Conservation (phyloP, 176 grass and related monocot species). For the Urochloa ruziziensis region DNA sequence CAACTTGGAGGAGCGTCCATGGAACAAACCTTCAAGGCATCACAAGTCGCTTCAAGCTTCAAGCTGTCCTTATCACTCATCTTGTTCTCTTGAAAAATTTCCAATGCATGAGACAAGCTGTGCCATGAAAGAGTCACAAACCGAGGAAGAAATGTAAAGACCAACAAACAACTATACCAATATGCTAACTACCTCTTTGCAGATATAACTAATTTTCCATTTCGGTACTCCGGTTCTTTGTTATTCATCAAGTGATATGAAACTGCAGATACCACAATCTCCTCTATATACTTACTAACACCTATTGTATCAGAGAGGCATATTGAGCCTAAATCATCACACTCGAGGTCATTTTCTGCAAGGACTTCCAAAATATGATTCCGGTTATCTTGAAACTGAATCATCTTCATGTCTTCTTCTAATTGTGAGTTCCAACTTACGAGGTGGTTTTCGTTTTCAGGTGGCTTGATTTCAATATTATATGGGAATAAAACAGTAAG, state of each 20-base stretch:
- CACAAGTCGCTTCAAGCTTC: conserved; percentile 44
- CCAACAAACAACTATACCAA: neutral
- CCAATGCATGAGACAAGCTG: conserved; percentile 73
- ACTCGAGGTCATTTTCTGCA: conserved; percentile 76
- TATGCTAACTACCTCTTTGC: conserved; percentile 60
- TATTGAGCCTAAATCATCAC: conserved; percentile 74
- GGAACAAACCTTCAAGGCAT: conserved; percentile 47
- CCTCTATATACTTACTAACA: conserved; percentile 66
- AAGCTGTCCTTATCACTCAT: conserved; percentile 46
- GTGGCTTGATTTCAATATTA: conserved; percentile 74
- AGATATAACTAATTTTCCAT: conserved; percentile 74
- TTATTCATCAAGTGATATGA: conserved; percentile 89
- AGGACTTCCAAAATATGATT: conserved; percentile 84
- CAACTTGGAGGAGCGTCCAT: neutral
- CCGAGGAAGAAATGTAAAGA: conserved; percentile 14
- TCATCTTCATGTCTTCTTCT: conserved; percentile 94
- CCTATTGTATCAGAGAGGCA: conserved; percentile 71
- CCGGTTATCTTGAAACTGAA: conserved; percentile 77
- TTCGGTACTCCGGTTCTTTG: conserved; percentile 69
- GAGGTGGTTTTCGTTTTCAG: conserved; percentile 66
- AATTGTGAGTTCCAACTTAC: conserved; percentile 85
- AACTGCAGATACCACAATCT: conserved; percentile 80
- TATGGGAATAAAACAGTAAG: conserved; percentile 61
- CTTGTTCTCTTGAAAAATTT: conserved; percentile 81
- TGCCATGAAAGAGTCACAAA: conserved; percentile 29